Percentiles rank a stretch among this genome's conserved stretches.
These are phyloP conservation scores for Ustilago sp. DNA, from an alignment of 1,284 basidiomycete genomes.

Conservation along the genomic window DNA sequence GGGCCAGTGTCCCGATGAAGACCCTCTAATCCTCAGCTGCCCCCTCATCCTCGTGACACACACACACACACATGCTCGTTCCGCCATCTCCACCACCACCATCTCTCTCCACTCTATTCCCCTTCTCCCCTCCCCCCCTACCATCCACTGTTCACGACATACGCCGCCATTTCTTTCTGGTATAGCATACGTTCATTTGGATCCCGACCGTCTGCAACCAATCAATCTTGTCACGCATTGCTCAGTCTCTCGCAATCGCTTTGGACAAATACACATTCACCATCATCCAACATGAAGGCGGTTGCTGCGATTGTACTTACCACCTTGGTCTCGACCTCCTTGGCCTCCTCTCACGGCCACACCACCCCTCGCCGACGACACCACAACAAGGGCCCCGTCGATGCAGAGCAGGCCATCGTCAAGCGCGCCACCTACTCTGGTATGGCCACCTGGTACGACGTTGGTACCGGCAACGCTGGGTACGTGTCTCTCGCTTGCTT, in stretches of 20 bases:
- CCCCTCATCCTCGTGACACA: background rate
- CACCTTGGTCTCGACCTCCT: conserved; percentile 29
- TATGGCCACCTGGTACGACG: conserved; percentile 62
- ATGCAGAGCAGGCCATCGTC: conserved; percentile 33
- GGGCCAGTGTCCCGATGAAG: background rate
- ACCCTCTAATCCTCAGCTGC: background rate
- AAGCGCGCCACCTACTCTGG: conserved; percentile 55
- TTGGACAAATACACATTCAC: background rate
- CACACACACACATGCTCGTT: background rate
- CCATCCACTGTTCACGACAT: conserved; percentile 1
- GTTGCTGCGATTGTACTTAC: conserved; percentile 35
- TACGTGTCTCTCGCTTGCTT: conserved; percentile 18
- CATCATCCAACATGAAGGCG: conserved; percentile 30
- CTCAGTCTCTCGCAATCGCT: background rate
- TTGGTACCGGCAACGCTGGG: conserved; percentile 60
- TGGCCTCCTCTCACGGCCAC: conserved; percentile 34
- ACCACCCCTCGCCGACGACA: conserved; percentile 29
- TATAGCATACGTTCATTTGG: conserved; percentile 32
- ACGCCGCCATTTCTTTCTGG: conserved; percentile 4
- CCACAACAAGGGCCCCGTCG: conserved; percentile 31
- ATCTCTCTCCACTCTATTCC: conserved; percentile 8
- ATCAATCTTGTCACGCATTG: conserved; percentile 14
- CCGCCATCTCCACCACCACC: conserved; percentile 2
- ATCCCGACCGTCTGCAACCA: conserved; percentile 15
- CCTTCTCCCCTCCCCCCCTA: conserved; percentile 9